A percentile compares a stretch with the other conserved stretches of the same genome.
Evolutionary conservation across 225 moss, liverwort and hornwort genomes (phyloP).

Genomic region (Bryum argenteum): DNA sequence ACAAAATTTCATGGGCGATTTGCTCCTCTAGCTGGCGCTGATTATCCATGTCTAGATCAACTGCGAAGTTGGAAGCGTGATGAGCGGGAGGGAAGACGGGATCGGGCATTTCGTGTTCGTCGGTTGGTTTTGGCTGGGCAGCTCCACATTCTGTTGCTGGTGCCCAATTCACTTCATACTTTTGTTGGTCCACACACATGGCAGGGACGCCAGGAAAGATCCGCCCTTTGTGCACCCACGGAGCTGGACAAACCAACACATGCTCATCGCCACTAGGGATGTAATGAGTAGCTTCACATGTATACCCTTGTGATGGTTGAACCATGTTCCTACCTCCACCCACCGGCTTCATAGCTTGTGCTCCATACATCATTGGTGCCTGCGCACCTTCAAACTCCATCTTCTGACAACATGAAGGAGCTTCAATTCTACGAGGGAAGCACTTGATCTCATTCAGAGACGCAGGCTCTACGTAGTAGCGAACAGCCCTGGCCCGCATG

Average conservation of each 20-base stretch:
- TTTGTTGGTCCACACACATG: slow-evolving; percentile 27
- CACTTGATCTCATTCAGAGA: slow-evolving; percentile 33
- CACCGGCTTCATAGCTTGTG: slow-evolving; percentile 22
- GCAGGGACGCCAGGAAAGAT: slow-evolving; percentile 30
- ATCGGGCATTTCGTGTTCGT: slow-evolving; percentile 33
- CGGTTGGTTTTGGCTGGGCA: background rate
- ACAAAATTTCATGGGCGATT: slow-evolving; percentile 73
- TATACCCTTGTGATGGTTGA: slow-evolving; percentile 16
- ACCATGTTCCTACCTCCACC: slow-evolving; percentile 26
- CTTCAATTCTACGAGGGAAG: slow-evolving; percentile 30
- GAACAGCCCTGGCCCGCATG: slow-evolving; percentile 37
- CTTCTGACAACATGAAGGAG: slow-evolving; percentile 29
- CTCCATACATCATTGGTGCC: slow-evolving; percentile 14
- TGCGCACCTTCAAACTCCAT: slow-evolving; percentile 28
- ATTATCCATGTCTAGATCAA: slow-evolving; percentile 66
- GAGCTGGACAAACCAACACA: slow-evolving; percentile 43
- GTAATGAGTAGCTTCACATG: slow-evolving; percentile 21
- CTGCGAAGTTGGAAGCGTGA: slow-evolving; percentile 35
- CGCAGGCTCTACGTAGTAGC: slow-evolving; percentile 45
- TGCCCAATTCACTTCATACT: slow-evolving; percentile 29
- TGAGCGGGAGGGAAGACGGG: slow-evolving; percentile 39
- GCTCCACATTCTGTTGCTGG: slow-evolving; percentile 14
- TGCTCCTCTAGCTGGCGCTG: slow-evolving; percentile 76
- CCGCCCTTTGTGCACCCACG: slow-evolving; percentile 47
- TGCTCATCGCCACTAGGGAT: slow-evolving; percentile 25